Percentiles rank a stretch among this genome's conserved stretches.
These are phyloP conservation scores for Candida pseudofarinosa DNA, from an alignment of 805 yeast species.

Conservation along the genomic window DNA sequence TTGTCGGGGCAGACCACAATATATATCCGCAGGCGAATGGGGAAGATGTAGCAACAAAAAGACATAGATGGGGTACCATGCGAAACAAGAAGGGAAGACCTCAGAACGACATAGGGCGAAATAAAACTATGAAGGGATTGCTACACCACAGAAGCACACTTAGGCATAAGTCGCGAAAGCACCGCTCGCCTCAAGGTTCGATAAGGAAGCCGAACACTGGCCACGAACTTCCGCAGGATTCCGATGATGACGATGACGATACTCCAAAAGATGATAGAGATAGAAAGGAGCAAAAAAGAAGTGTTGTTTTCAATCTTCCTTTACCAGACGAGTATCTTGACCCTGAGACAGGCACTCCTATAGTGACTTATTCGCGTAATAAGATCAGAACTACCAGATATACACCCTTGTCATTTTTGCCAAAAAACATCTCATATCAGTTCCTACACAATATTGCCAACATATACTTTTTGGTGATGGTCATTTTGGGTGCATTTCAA, in stretches of 20 bases:
- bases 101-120: slow-evolving; percentile 42
- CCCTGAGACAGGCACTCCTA: slow-evolving; percentile 56
- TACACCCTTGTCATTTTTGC: slow-evolving; percentile 84
- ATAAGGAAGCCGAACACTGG: slow-evolving; percentile 18
- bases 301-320: slow-evolving; percentile 54
- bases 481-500: slow-evolving; percentile 72
- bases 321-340: slow-evolving; percentile 58
- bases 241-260: slow-evolving; percentile 30
- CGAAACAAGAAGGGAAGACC: slow-evolving; percentile 72
- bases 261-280: slow-evolving; percentile 27
- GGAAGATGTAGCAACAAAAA: slow-evolving; percentile 56
- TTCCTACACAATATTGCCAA: slow-evolving; percentile 82
- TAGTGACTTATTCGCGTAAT: slow-evolving; percentile 69
- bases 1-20: slow-evolving; percentile 12
- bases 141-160: slow-evolving; percentile 23
- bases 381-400: slow-evolving; percentile 94
- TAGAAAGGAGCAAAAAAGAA: slow-evolving; percentile 32
- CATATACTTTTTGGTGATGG: slow-evolving; percentile 74
- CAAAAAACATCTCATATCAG: slow-evolving; percentile 77
- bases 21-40: slow-evolving; percentile 19
- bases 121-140: slow-evolving; percentile 53
- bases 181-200: slow-evolving; percentile 12
- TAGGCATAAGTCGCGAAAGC: slow-evolving; percentile 5
- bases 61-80: slow-evolving; percentile 90
- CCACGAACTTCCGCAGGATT: slow-evolving; percentile 23